These are phyloP conservation scores for Podospora pseudoanserina DNA, from an alignment of 495 filamentous ascomycete species.

Conservation along the genomic window DNA sequence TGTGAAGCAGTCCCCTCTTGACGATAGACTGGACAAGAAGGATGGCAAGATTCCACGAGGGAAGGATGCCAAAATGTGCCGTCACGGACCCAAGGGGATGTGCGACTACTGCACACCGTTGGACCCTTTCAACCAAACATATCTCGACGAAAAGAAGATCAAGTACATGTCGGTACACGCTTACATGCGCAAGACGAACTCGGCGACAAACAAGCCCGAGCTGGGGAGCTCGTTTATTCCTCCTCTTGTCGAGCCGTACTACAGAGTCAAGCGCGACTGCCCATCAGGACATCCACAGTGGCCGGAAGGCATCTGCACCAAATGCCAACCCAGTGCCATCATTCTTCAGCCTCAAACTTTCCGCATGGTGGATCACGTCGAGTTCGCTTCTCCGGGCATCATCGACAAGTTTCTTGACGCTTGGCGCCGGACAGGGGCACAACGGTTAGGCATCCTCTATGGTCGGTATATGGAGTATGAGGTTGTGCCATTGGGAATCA, in stretches of 20 bases:
- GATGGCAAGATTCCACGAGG: slow-evolving; percentile 88
- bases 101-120: slow-evolving; percentile 99
- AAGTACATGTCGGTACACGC: slow-evolving; percentile 97
- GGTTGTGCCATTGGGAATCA: slow-evolving; percentile 89
- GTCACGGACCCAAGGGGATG: slow-evolving; percentile 94
- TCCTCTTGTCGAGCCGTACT: slow-evolving; percentile 89
- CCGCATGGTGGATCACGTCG: slow-evolving; percentile 98
- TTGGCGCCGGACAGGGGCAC: slow-evolving; percentile 75
- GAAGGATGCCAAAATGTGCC: slow-evolving; percentile 83
- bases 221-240: slow-evolving; percentile 91
- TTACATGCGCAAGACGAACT: slow-evolving; percentile 89
- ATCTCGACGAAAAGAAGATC: slow-evolving; percentile 92
- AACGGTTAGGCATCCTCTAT: slow-evolving; percentile 87
- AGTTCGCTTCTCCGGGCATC: slow-evolving; percentile 77
- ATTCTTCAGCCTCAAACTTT: slow-evolving; percentile 89
- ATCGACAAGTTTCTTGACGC: slow-evolving; percentile 87
- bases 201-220: slow-evolving; percentile 92
- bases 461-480: slow-evolving; percentile 88
- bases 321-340: slow-evolving; percentile 97
- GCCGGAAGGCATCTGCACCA: slow-evolving; percentile 98
- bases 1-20: slow-evolving; percentile 79
- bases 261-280: slow-evolving; percentile 81
- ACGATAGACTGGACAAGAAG: slow-evolving; percentile 78
- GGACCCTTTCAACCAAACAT: slow-evolving; percentile 84
- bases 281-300: slow-evolving; percentile 89